phyloP scores from a whole-genome alignment of 148 eudicot species.

The Drosera capensis region DNA sequence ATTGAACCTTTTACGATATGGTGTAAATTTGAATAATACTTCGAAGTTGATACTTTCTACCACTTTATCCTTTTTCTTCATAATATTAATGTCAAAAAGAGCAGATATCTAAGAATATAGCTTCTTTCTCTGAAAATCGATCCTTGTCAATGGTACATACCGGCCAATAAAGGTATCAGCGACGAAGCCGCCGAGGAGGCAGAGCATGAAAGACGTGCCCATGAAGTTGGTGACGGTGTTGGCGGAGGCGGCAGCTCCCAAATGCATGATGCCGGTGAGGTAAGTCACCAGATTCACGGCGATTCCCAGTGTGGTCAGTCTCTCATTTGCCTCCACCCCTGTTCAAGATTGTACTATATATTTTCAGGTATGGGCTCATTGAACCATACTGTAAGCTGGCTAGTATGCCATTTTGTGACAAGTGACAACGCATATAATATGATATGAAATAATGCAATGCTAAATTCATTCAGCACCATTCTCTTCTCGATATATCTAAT shows the following conservation, averaged over 20 bases:
- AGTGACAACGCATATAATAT: too few relatives aligned
- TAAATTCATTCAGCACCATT: too few relatives aligned
- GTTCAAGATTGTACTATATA: too few relatives aligned
- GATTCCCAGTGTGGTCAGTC: conserved; percentile 76
- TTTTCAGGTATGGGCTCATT: too few relatives aligned
- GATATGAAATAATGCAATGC: too few relatives aligned
- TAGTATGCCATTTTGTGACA: too few relatives aligned
- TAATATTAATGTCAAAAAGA: background rate
- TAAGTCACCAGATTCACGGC: conserved; percentile 89
- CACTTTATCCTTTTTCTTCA: too few relatives aligned
- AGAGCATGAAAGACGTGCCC: conserved; percentile 90
- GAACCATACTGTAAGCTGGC: too few relatives aligned
- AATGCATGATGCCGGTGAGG: conserved; percentile 75
- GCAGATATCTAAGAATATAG: background rate
- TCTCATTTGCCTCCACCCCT: conserved; percentile 73
- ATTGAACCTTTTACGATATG: too few relatives aligned
- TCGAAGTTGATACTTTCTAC: too few relatives aligned
- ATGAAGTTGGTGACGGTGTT: conserved; percentile 81
- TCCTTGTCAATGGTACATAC: conserved; percentile 10
- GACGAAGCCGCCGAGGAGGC: conserved; percentile 77
- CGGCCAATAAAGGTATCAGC: conserved; percentile 90
- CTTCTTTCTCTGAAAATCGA: background rate
- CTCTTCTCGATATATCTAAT: too few relatives aligned
- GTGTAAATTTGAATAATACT: too few relatives aligned
- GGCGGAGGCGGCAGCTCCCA: conserved; percentile 73